Percentiles rank a stretch among this genome's conserved stretches.
These are phyloP conservation scores for Ceratocystis diversiconidia DNA, from an alignment of 2,329 filamentous ascomycete species.

Conservation along the genomic window DNA sequence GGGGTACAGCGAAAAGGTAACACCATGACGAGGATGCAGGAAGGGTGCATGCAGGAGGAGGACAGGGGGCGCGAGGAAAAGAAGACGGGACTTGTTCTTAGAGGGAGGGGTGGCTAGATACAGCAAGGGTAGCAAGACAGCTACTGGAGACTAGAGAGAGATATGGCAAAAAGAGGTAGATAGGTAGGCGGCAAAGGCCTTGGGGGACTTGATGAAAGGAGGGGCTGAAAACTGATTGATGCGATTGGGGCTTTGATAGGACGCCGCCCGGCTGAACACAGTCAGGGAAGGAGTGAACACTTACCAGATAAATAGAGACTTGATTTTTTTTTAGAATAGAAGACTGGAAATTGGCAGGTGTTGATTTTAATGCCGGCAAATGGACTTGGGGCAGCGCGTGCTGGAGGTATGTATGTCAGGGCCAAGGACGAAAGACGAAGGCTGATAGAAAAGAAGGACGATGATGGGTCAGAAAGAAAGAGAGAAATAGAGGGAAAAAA, in stretches of 20 bases:
- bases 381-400: neutral
- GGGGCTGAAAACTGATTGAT: neutral
- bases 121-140: neutral
- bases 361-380: neutral
- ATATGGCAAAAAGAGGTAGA: neutral
- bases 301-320: neutral
- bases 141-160: neutral
- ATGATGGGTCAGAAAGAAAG: neutral
- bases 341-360: neutral
- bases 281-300: neutral
- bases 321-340: neutral
- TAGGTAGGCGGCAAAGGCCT: neutral
- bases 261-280: neutral
- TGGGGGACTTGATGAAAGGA: neutral
- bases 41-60: neutral
- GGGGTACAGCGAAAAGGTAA: neutral
- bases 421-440: neutral
- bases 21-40: constrained; percentile 1
- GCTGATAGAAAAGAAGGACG: neutral
- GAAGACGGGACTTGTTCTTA: neutral
- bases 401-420: neutral
- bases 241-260: neutral
- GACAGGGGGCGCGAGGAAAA: neutral
- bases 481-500: neutral
- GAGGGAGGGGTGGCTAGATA: neutral